Base-by-base conservation (phyloP, 441 rosid genomes). In the Syzygium malaccense region DNA sequence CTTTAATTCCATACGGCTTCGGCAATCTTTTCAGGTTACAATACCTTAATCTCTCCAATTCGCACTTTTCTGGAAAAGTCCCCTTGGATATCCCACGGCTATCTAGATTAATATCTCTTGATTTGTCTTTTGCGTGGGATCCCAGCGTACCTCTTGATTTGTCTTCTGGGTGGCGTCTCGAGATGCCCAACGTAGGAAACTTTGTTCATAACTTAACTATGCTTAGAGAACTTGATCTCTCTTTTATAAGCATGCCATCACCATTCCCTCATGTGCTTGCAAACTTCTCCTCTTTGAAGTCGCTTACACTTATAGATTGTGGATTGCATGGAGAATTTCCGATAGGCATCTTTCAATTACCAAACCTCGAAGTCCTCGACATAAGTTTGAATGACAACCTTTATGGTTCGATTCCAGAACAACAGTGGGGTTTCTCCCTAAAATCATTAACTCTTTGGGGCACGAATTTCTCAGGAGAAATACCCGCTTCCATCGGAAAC, bases 241-340 rank as follows among this genome's bases (percentile, higher is more conserved):
- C 20, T 18, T 14, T 15, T 23, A 54, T 87, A 8, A 56, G 51
- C 25, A 75, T 87, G 49, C 4, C 85, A 2, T 11, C 71, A 17
- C 5, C 12, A 37, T 85, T 57, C n/a, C 89, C 89, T 14, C 33
- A 7, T 4, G 56, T 54, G 8, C 85, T 89, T 23, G 87, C 60
- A 18, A 87, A 85, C 30, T 41, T 87, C 4, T 79, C 33, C 30
- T 87, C 62, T 12, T 53, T 92, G 85, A 87, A 83, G 19, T 12
- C 51, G 26, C 90, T 92, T 26, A 3, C 0, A 20, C 55, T 92
- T 28, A 33, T 3, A 7, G 11, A 12, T 1, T 90, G 90, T 45
- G 48, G 48, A 45, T 58, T 91, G 86, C 6, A 51, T 6, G 93
- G 90, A 23, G 71, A 85, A 37, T 90, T 91, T 32, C 93, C 93